Conservation (phyloP, 2,329 filamentous ascomycete genomes). For the Bipolaris gigantea region DNA sequence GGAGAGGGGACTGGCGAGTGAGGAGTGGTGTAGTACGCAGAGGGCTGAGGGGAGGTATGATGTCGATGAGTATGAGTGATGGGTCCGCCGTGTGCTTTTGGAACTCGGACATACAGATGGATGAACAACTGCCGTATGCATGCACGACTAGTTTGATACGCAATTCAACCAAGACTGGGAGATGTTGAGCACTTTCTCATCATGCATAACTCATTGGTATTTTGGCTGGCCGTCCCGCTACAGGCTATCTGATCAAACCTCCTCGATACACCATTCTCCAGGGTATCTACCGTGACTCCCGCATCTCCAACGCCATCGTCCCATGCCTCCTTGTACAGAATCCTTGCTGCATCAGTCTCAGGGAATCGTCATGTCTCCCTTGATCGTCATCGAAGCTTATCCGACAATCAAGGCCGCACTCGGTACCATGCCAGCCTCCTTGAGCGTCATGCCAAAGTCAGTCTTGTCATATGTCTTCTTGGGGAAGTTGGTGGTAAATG, state of each 20-base stretch:
- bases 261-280: neutral
- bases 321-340: neutral
- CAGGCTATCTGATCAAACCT: neutral
- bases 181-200: neutral
- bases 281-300: conserved; percentile 1
- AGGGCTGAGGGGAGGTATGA: conserved; percentile 49
- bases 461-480: conserved; percentile 70
- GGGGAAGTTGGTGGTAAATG: conserved; percentile 85
- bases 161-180: neutral
- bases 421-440: conserved; percentile 87
- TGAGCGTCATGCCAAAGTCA: conserved; percentile 88
- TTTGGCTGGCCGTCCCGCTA: neutral
- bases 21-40: conserved; percentile 55
- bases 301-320: conserved; percentile 2
- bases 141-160: neutral
- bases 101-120: neutral
- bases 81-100: neutral
- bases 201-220: neutral
- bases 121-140: neutral
- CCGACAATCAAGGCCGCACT: conserved; percentile 83
- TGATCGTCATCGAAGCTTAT: conserved; percentile 11
- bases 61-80: conserved; percentile 42
- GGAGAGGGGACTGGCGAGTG: conserved; percentile 49
- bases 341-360: neutral
- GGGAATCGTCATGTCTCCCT: neutral